Evolutionary conservation across 345 rosid genomes (phyloP).

Genomic region (Bruguiera gymnorhiza): DNA sequence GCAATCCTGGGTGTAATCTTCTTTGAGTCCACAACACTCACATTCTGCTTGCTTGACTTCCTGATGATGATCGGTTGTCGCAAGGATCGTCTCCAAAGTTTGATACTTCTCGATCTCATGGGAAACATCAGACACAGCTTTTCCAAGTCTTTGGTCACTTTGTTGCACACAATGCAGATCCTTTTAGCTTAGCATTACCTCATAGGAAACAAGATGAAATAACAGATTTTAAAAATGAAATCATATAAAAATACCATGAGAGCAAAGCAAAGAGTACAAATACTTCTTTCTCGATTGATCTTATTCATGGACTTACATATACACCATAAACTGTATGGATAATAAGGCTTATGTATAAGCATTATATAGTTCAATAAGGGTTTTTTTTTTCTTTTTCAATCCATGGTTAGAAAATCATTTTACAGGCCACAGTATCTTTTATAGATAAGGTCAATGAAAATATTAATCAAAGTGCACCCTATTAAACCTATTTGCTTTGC

Average conservation of each 20-base stretch:
- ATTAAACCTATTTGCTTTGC: background rate
- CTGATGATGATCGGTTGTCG: background rate
- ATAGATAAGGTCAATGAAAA: constrained; percentile 2
- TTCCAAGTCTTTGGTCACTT: constrained; percentile 30
- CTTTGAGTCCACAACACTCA: constrained; percentile 47
- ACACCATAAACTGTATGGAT: background rate
- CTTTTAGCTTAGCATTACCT: background rate
- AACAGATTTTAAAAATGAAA: background rate
- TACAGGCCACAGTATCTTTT: background rate
- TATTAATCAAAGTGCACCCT: constrained; percentile 9
- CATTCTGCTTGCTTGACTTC: constrained; percentile 41
- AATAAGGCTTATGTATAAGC: background rate
- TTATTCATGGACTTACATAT: no score
- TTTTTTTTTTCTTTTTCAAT: no score
- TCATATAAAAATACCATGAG: no score
- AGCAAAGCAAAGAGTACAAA: background rate
- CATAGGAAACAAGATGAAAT: background rate
- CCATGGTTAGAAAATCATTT: constrained; percentile 6
- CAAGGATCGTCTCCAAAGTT: background rate
- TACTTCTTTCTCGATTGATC: background rate
- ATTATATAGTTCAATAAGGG: no score
- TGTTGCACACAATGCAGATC: background rate
- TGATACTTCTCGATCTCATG: constrained; percentile 20
- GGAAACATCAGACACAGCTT: constrained; percentile 34
- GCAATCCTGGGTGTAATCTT: constrained; percentile 43